Evolutionary conservation across 345 rosid species (phyloP), one percentile per base, ranked within the genome.

Genomic region (Ceriops tagal): DNA sequence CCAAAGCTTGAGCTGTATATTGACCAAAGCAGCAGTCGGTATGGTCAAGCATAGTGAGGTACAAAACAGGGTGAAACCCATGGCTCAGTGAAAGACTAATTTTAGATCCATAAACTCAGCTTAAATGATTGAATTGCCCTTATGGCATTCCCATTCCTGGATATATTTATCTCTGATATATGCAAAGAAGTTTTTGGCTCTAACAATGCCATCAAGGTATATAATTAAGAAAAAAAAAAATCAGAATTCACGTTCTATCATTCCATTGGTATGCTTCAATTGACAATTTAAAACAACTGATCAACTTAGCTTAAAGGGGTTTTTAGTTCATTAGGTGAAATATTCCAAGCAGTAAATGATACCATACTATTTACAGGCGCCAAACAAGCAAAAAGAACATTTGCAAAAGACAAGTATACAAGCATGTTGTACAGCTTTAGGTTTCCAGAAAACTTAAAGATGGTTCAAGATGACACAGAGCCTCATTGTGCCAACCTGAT

Each of bases 401-500:
- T 30, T 7, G 49, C 16, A 47, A 35, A 47, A 28, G 28, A 28
- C 18, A 49, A 19, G 22, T n/a, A 19, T 49, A 1, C 0, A 66
- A 62, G 8, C 21, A 60, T 58, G 64, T 35, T 19, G 46, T 27
- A 47, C 18, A 1, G 49, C 19, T 43, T 46, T 37, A 58, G 53
- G 39, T 24, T 39, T 20, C 19, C 31, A 46, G 34, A 32, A 77
- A 28, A 69, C 46, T 31, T 21, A 19, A 77, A 73, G 47, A n/a
- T 51, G 43, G 49, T 13, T 28, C 62, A 66, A 62, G 61, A 46
- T 22, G 56, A 78, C 64, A 31, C 53, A 73, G 64, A 77, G 87
- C 68, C 71, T 82, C 81, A 75, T 65, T 56, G 78, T 77, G 88
- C 97, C 72, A 78, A 93, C 98, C 98, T 93, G 95, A 82, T 80